Base-by-base conservation (phyloP, 192 early-diverging fungal genomes). In the Geranomyces michiganensis region DNA sequence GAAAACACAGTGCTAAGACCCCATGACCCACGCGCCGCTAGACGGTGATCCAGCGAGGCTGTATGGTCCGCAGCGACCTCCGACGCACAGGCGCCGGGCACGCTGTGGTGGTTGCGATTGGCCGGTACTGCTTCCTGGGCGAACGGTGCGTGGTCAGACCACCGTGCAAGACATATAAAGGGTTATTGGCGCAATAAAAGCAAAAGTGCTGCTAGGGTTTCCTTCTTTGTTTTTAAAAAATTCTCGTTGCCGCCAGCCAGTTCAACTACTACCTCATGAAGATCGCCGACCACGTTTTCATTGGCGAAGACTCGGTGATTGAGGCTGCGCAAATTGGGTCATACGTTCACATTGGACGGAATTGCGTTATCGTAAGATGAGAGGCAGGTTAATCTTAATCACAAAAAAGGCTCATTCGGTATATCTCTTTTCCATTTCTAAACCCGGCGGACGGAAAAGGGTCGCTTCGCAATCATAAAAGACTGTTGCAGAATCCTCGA, bases 191-290 rank as follows among this genome's bases (percentile, higher is more conserved):
- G 19, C 53, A 17, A 14, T 68, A 48, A 48, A 48, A n/a, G n/a
- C 13, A n/a, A 12, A n/a, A 48, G 12, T 48, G 47, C n/a, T 48
- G 47, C n/a, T 14, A 14, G 47, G 47, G 13, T 14, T 48, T n/a
- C 12, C n/a, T n/a, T 48, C 47, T 48, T n/a, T 12, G n/a, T 29
- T 61, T 24, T n/a, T n/a, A n/a, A n/a, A n/a, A n/a, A n/a, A n/a
- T n/a, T n/a, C n/a, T n/a, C n/a, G n/a, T n/a, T n/a, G n/a, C n/a
- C n/a, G 13, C 45, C 67, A 94, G 93, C 30, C 79, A 90, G 7
- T 98, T 99, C 76, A 94, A 90, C 78, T 97, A 99, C 75, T 99
- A 94, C 62, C 96, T 96, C 36, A 91, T 97, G 82, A 97, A 96
- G 76, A 93, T 99, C 47, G 95, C 93, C n/a, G 93, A 96, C 76